Percentiles rank a stretch among this genome's conserved stretches.
phyloP scores from a whole-genome alignment of 2,329 filamentous ascomycete species.

The Tolypocladium paradoxum region DNA sequence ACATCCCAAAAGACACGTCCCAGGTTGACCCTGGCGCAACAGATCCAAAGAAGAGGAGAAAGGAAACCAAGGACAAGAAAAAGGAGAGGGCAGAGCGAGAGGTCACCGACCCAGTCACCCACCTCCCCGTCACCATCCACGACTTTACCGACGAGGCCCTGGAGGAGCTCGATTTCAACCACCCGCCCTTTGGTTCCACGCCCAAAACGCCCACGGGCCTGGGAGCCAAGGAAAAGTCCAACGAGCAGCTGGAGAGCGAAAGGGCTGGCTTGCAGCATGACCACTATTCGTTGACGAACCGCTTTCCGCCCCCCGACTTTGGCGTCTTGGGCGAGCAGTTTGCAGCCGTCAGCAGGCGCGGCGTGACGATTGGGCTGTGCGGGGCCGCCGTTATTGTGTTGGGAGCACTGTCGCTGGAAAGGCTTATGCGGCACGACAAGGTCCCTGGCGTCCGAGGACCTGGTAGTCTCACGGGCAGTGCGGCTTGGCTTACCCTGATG shows the following conservation, averaged over 20 bases:
- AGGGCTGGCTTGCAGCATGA: constrained; percentile 22
- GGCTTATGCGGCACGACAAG: constrained; percentile 2
- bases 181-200: constrained; percentile 22
- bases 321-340: constrained; percentile 26
- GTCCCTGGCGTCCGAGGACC: not conserved
- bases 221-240: constrained; percentile 26
- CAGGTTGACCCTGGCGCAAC: constrained; percentile 23
- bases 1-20: constrained; percentile 22
- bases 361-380: constrained; percentile 25
- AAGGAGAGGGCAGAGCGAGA: constrained; percentile 40
- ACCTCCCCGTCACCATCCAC: constrained; percentile 56
- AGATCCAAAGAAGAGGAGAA: constrained; percentile 36
- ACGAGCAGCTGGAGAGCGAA: constrained; percentile 26
- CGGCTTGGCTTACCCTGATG: constrained; percentile 16
- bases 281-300: constrained; percentile 28
- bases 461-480: not conserved
- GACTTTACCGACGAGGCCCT: constrained; percentile 57
- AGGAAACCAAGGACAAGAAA: constrained; percentile 34
- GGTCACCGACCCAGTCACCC: constrained; percentile 64
- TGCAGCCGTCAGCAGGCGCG: constrained; percentile 18
- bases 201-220: constrained; percentile 27
- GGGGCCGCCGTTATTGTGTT: constrained; percentile 22
- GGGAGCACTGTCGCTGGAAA: constrained; percentile 12
- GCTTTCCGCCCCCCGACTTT: constrained; percentile 39
- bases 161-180: constrained; percentile 18